These are phyloP conservation scores for Aspergillus sp. DNA, from an alignment of 2,329 filamentous ascomycete genomes.

Conservation along the genomic window DNA sequence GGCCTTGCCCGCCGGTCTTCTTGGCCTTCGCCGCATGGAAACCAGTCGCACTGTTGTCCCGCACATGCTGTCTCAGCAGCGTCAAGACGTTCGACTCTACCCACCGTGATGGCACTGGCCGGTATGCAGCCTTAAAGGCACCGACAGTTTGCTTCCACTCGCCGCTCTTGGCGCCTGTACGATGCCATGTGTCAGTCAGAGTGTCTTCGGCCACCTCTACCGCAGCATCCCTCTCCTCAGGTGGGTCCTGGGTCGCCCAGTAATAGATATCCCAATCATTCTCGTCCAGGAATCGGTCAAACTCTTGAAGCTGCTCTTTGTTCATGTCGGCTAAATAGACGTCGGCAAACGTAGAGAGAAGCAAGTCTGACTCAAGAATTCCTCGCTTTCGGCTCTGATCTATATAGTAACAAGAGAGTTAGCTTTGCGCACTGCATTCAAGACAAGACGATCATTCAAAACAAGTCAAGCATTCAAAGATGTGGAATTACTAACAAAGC, in stretches of 20 bases:
- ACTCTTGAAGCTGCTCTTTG: constrained; percentile 71
- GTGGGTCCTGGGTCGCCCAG: constrained; percentile 87
- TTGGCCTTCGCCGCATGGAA: constrained; percentile 41
- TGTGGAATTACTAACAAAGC: constrained; percentile 52
- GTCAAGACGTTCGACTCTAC: constrained; percentile 74
- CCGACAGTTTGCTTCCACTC: constrained; percentile 98
- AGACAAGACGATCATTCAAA: not conserved
- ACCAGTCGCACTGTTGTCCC: constrained; percentile 60
- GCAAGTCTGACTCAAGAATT: constrained; percentile 90
- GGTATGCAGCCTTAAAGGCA: constrained; percentile 88
- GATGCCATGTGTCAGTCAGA: constrained; percentile 50
- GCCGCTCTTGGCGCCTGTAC: constrained; percentile 58
- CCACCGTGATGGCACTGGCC: constrained; percentile 86
- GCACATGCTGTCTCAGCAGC: constrained; percentile 78
- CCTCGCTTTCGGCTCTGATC: constrained; percentile 97
- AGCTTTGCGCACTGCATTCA: not conserved
- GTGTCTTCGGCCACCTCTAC: constrained; percentile 35
- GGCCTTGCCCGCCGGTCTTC: constrained; percentile 39
- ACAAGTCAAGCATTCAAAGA: not conserved
- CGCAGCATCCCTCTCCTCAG: constrained; percentile 49
- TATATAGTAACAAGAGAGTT: constrained; percentile 38
- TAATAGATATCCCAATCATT: constrained; percentile 99
- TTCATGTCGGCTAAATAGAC: constrained; percentile 74
- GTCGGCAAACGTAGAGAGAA: constrained; percentile 93
- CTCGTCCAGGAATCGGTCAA: constrained; percentile 92